These are phyloP conservation scores for Fusarium sambucinum DNA, from an alignment of 2,329 filamentous ascomycete species.

Conservation along the genomic window DNA sequence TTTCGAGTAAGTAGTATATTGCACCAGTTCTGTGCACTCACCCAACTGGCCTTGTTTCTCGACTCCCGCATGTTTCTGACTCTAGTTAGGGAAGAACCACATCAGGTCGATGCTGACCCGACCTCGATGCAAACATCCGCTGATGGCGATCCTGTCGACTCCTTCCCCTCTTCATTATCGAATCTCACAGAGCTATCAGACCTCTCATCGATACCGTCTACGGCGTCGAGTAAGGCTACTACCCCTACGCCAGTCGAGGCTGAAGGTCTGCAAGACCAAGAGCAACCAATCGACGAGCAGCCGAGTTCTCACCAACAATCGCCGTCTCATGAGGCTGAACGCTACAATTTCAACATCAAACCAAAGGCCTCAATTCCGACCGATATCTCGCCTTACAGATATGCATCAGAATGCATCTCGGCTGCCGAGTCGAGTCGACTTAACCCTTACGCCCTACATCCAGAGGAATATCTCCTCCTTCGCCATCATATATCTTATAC, in stretches of 20 bases:
- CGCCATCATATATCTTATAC: slow-evolving; percentile 84
- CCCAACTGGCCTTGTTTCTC: slow-evolving; percentile 5
- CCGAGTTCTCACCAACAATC: slow-evolving; percentile 38
- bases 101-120: slow-evolving; percentile 37
- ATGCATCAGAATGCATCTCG: slow-evolving; percentile 90
- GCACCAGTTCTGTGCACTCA: not conserved
- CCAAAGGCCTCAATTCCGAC: slow-evolving; percentile 87
- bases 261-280: slow-evolving; percentile 44
- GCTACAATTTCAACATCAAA: slow-evolving; percentile 67
- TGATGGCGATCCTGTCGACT: slow-evolving; percentile 51
- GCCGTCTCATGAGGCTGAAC: slow-evolving; percentile 51
- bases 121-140: slow-evolving; percentile 28
- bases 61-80: slow-evolving; percentile 22
- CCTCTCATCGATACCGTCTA: slow-evolving; percentile 65
- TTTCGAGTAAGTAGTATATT: slow-evolving; percentile 47
- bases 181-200: slow-evolving; percentile 67
- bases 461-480: slow-evolving; percentile 84
- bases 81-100: slow-evolving; percentile 38
- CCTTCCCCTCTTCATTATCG: slow-evolving; percentile 66
- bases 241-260: slow-evolving; percentile 70
- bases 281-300: slow-evolving; percentile 41
- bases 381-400: slow-evolving; percentile 77
- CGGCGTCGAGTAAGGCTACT: slow-evolving; percentile 72
- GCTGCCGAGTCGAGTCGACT: slow-evolving; percentile 91
- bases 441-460: slow-evolving; percentile 88